These are phyloP conservation scores for Nothomitra cinnamomea DNA, from an alignment of 2,329 filamentous ascomycete genomes.

Conservation along the genomic window DNA sequence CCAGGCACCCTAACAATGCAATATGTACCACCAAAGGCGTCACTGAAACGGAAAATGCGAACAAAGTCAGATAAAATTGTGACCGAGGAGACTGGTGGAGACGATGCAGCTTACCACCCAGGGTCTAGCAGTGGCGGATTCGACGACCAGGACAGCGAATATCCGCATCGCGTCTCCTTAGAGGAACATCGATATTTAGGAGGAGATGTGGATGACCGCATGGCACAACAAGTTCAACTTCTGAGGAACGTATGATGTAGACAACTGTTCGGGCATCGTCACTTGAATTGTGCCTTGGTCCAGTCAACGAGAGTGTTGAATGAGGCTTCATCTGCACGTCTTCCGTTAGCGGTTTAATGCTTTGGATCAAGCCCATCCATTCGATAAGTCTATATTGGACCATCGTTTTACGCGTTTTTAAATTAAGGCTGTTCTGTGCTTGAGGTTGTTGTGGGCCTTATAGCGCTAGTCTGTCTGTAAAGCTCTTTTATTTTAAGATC, in stretches of 20 bases:
- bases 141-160: background rate
- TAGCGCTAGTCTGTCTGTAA: too few relatives aligned
- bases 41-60: background rate
- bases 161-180: background rate
- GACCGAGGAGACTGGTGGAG: background rate
- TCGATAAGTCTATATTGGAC: too few relatives aligned
- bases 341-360: too few relatives aligned
- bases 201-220: background rate
- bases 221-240: slow-evolving; percentile 1
- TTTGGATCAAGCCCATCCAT: too few relatives aligned
- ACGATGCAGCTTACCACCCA: background rate
- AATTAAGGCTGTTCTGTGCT: too few relatives aligned
- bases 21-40: background rate
- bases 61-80: background rate
- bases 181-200: background rate
- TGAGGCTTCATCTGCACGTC: too few relatives aligned
- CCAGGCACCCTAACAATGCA: background rate
- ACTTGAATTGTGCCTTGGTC: too few relatives aligned
- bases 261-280: too few relatives aligned
- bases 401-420: too few relatives aligned
- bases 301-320: too few relatives aligned
- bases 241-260: background rate
- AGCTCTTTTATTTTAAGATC: too few relatives aligned
- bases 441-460: too few relatives aligned
- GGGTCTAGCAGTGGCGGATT: background rate